These are phyloP conservation scores for Colletotrichum trifolii DNA, from an alignment of 2,329 filamentous ascomycete species.

Conservation along the genomic window DNA sequence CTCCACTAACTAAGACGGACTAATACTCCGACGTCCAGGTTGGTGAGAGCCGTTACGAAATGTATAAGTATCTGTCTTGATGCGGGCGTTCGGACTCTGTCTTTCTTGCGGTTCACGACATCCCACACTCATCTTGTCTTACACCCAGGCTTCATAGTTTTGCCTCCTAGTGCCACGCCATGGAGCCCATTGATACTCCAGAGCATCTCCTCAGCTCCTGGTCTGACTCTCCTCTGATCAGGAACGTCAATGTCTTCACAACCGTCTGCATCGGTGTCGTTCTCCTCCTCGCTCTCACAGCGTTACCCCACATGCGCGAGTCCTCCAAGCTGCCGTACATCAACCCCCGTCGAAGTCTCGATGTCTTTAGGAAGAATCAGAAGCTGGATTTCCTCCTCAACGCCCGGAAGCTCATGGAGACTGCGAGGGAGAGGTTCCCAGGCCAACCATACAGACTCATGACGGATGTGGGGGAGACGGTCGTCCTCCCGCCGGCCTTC, in stretches of 20 bases:
- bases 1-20: neutral
- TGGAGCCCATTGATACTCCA: neutral
- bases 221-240: neutral
- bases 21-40: too few relatives aligned
- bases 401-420: slow-evolving; percentile 10
- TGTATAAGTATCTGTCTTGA: neutral
- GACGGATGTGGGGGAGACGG: slow-evolving; percentile 37
- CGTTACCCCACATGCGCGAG: slow-evolving; percentile 7
- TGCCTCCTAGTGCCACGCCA: neutral
- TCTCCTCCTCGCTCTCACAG: neutral
- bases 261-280: slow-evolving; percentile 13
- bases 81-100: neutral
- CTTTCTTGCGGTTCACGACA: neutral
- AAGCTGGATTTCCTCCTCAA: slow-evolving; percentile 12
- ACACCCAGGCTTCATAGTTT: neutral
- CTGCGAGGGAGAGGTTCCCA: slow-evolving; percentile 5
- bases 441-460: slow-evolving; percentile 36
- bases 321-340: slow-evolving; percentile 28
- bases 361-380: slow-evolving; percentile 1
- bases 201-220: neutral
- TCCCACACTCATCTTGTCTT: neutral
- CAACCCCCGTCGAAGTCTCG: slow-evolving; percentile 4
- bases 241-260: slow-evolving; percentile 8
- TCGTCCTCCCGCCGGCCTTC: slow-evolving; percentile 37
- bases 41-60: too few relatives aligned